Percentiles rank a stretch among this genome's conserved stretches.
Evolutionary conservation across 257 asterid species (phyloP).

Genomic region (Rehmannia glutinosa): DNA sequence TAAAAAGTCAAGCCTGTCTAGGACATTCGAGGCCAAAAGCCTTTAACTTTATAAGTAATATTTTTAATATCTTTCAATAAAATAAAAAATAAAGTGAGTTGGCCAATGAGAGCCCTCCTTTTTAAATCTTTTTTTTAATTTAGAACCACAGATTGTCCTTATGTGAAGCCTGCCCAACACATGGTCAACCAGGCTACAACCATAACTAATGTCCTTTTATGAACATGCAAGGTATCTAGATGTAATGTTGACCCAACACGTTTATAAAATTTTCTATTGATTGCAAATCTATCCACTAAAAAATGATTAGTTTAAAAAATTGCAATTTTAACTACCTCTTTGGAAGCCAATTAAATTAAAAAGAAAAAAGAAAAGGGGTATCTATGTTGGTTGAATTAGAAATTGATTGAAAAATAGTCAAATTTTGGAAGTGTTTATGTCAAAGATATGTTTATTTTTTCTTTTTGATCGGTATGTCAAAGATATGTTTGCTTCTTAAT

Average conservation of each 20-base stretch:
- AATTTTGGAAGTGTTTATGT: no score
- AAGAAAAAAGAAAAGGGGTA: no score
- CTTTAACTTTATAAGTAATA: background rate
- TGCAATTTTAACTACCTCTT: background rate
- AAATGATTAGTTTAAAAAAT: slow-evolving; percentile 1
- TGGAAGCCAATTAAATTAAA: background rate
- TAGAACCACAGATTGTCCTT: background rate
- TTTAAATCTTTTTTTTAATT: slow-evolving; percentile 2
- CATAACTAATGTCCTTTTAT: slow-evolving; percentile 13
- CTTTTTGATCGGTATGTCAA: no score
- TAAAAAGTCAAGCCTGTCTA: no score
- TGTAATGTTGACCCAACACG: background rate
- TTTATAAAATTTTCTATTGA: background rate
- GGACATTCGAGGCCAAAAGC: no score
- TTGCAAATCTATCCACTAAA: background rate
- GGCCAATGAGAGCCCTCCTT: slow-evolving; percentile 7
- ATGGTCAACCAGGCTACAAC: slow-evolving; percentile 23
- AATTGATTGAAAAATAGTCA: no score
- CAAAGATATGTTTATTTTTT: no score
- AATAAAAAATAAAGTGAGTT: background rate
- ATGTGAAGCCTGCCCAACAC: background rate
- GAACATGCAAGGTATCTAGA: slow-evolving; percentile 21
- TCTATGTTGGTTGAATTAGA: no score
- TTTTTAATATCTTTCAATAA: background rate
- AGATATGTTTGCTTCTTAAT: no score